Conservation (phyloP, 2,329 filamentous ascomycete genomes). For the Stemphylium lycopersici region DNA sequence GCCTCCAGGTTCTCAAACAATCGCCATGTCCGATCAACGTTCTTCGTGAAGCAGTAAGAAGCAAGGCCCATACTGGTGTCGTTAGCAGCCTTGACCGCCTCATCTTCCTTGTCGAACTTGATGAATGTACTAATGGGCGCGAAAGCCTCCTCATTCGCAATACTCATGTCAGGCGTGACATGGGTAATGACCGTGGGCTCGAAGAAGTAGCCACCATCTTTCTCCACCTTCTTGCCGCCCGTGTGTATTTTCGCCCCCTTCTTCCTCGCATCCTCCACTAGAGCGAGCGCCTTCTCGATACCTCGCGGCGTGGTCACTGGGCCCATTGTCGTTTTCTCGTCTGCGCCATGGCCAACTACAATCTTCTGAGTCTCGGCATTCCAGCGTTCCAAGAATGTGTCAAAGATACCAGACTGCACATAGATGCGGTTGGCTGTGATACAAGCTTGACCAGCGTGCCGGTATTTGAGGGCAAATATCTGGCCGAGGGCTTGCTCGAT, state of each 20-base stretch:
- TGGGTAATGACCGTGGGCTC: slow-evolving; percentile 69
- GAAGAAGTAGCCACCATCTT: slow-evolving; percentile 68
- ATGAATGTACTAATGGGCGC: slow-evolving; percentile 69
- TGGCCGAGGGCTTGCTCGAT: slow-evolving; percentile 59
- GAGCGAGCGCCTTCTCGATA: slow-evolving; percentile 62
- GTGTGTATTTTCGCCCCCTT: slow-evolving; percentile 68
- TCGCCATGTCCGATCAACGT: slow-evolving; percentile 69
- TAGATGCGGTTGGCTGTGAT: slow-evolving; percentile 70
- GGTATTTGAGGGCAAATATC: slow-evolving; percentile 60
- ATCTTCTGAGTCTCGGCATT: slow-evolving; percentile 62
- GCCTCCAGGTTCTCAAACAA: slow-evolving; percentile 71
- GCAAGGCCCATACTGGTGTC: slow-evolving; percentile 69
- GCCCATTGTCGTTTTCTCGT: slow-evolving; percentile 64
- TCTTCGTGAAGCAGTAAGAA: slow-evolving; percentile 72
- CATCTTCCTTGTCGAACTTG: slow-evolving; percentile 69
- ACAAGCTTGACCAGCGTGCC: slow-evolving; percentile 69
- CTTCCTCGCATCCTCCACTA: slow-evolving; percentile 68
- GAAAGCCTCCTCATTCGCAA: slow-evolving; percentile 67
- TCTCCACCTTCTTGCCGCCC: slow-evolving; percentile 61
- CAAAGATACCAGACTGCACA: slow-evolving; percentile 67
- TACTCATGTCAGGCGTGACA: slow-evolving; percentile 64
- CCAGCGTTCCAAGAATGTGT: slow-evolving; percentile 61
- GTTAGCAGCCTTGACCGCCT: slow-evolving; percentile 66
- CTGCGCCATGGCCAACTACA: slow-evolving; percentile 66
- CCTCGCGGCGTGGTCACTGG: slow-evolving; percentile 63